Evolutionary conservation across 495 filamentous ascomycete species (phyloP), one percentile per base, ranked within the genome.

Genomic region (Trichoderma virens): DNA sequence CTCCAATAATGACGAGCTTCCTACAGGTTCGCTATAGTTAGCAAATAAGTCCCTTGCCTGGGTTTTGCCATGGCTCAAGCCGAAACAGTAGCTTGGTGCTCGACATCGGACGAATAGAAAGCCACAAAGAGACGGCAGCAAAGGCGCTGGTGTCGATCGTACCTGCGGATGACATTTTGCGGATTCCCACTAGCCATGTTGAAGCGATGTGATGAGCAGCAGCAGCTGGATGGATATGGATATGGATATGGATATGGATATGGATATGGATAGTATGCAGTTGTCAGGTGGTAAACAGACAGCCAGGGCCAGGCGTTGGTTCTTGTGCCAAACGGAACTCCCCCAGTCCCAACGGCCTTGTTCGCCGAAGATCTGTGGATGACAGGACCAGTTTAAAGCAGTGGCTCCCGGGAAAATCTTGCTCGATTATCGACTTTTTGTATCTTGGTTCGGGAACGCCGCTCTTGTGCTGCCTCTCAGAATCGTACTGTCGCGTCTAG

Each of bases 1-100:
- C 94, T 51, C 94, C 94, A 70, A 99, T 99, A 64, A 99, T 99
- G 68, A 99, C 94, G 73, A 99, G 80, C 79, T 99, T 99, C 80
- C 94, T 99, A 65, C 8, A 43, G 9, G n/a, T n/a, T 20, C n/a
- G 56, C 54, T 14, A 20, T 43, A 27, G 64, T 72, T 65, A 72
- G 70, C 18, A 31, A 47, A 7, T n/a, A n/a, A 4, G 43, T 47
- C 43, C n/a, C 59, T 38, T 59, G 61, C 47, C 25, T 34, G n/a
- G 64, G 31, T 28, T 23, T 20, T 45, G 51, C 64, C 20, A 25
- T 4, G 11, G n/a, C 23, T 62, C 25, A 5, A 8, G 39, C 38
- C 34, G n/a, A n/a, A 20, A 23, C 18, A 23, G 38, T 41, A 11
- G 11, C 38, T 14, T 18, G 38, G n/a, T n/a, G n/a, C n/a, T n/a